Conservation (phyloP, 495 filamentous ascomycete species). For the Tirmania nivea region DNA sequence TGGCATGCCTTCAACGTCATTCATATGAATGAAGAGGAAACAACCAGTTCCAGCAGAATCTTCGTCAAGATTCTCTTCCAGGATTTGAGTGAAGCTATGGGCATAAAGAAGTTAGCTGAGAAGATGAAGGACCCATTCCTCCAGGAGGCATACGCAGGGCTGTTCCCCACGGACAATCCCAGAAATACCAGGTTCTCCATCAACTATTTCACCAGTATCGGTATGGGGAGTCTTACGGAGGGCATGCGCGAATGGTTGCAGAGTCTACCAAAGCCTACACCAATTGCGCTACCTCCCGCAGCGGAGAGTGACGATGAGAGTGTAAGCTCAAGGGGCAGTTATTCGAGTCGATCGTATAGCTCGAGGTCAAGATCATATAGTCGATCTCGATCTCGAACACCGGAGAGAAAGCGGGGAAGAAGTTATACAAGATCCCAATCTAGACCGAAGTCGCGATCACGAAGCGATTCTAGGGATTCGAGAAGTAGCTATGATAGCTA, state of each 20-base stretch:
- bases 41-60: constrained; percentile 81
- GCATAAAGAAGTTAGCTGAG: constrained; percentile 53
- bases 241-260: constrained; percentile 81
- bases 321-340: constrained; percentile 43
- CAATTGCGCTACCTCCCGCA: constrained; percentile 40
- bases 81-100: constrained; percentile 68
- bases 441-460: constrained; percentile 5
- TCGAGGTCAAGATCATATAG: constrained; percentile 25
- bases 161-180: constrained; percentile 79
- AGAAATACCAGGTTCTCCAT: constrained; percentile 87
- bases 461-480: constrained; percentile 1
- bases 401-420: constrained; percentile 9
- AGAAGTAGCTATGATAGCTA: constrained; percentile 3
- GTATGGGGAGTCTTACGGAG: constrained; percentile 83
- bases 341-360: constrained; percentile 23
- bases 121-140: constrained; percentile 57
- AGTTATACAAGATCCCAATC: constrained; percentile 14
- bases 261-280: constrained; percentile 49
- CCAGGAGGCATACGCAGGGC: constrained; percentile 54
- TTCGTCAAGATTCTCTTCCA: constrained; percentile 97
- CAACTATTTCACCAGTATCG: constrained; percentile 97
- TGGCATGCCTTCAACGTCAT: constrained; percentile 77
- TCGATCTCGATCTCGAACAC: constrained; percentile 21
- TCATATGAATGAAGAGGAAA: constrained; percentile 88
- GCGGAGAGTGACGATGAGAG: constrained; percentile 40